These are phyloP conservation scores for Salix exigua DNA, from an alignment of 345 rosid species.

Conservation along the genomic window DNA sequence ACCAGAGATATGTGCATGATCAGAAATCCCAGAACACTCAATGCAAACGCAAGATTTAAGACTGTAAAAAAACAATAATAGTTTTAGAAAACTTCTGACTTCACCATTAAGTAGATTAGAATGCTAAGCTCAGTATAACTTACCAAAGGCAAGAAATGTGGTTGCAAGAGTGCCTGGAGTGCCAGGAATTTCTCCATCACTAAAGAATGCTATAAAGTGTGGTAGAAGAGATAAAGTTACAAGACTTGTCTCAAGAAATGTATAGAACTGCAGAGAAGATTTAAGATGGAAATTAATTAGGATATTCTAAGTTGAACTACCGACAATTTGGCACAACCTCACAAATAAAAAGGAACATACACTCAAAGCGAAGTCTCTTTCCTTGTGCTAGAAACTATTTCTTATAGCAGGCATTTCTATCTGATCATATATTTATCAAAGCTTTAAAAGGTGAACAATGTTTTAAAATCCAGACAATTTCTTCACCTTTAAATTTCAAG, in stretches of 20 bases:
- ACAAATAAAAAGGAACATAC: background rate
- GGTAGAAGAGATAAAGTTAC: conserved; percentile 82
- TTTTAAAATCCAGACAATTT: background rate
- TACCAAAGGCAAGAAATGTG: conserved; percentile 96
- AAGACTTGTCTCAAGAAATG: conserved; percentile 87
- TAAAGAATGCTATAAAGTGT: conserved; percentile 82
- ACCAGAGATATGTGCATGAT: conserved; percentile 91
- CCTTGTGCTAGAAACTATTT: background rate
- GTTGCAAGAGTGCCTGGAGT: conserved; percentile 90
- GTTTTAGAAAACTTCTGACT: conserved; percentile 1
- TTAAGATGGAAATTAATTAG: conserved; percentile 8
- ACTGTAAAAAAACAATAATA: conserved; percentile 46
- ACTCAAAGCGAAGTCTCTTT: background rate
- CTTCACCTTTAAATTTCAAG: background rate
- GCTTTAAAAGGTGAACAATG: background rate
- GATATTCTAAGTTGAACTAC: background rate
- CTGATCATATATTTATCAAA: background rate
- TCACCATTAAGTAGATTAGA: background rate
- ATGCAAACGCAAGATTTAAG: conserved; percentile 86
- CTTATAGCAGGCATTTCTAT: background rate
- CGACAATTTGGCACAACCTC: background rate
- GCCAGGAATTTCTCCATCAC: conserved; percentile 92
- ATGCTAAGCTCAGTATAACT: conserved; percentile 4
- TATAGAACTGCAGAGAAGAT: conserved; percentile 72
- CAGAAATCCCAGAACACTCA: conserved; percentile 90